A percentile compares a stretch with the other conserved stretches of the same genome.
These are phyloP conservation scores for Metrosideros polymorpha DNA, from an alignment of 441 rosid genomes.

Conservation along the genomic window DNA sequence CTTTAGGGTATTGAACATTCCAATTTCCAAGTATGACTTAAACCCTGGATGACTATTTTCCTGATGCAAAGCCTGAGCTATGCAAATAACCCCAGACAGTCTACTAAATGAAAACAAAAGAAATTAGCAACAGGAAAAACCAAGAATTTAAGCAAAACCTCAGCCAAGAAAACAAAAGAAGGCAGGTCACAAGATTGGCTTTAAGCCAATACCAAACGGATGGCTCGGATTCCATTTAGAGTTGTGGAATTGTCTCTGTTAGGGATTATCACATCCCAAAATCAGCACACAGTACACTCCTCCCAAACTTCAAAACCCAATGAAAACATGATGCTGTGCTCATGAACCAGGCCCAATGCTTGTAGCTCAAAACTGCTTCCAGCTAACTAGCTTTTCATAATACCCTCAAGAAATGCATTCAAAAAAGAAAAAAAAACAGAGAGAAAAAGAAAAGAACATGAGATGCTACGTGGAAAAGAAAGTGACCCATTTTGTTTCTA, in stretches of 20 bases:
- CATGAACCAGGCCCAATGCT: neutral
- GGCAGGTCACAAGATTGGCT: neutral
- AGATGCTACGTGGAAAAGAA: neutral
- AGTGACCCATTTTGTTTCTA: neutral
- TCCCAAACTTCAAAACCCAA: neutral
- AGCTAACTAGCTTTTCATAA: neutral
- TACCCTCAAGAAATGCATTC: neutral
- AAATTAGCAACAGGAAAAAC: neutral
- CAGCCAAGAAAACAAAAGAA: neutral
- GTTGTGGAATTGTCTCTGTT: neutral
- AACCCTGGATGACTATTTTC: neutral
- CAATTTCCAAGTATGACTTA: neutral
- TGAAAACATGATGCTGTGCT: neutral
- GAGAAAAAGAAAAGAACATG: neutral
- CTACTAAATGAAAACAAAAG: neutral
- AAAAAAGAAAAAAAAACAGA: neutral
- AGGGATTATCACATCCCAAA: neutral
- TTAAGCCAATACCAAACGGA: neutral
- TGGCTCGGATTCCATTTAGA: neutral
- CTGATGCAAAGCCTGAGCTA: neutral
- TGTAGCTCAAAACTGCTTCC: neutral
- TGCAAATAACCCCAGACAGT: neutral
- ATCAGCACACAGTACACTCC: neutral
- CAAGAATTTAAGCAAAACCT: neutral
- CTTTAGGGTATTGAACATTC: neutral